Evolutionary conservation across 257 asterid genomes (phyloP).

Genomic region (Przewalskia tangutica): DNA sequence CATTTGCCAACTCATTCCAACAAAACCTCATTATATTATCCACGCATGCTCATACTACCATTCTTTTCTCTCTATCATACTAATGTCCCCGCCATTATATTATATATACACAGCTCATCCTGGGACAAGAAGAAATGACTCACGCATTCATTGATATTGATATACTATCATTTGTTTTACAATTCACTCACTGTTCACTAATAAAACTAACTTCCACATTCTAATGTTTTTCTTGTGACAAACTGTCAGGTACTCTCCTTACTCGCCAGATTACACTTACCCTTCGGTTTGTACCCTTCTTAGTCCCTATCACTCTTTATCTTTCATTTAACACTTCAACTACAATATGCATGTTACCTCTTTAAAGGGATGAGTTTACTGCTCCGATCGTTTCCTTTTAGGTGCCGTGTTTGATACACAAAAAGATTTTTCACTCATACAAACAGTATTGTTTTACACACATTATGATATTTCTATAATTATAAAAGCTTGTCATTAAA

Average conservation of each 20-base stretch:
- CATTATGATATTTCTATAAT: neutral
- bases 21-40: neutral
- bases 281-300: slow-evolving; percentile 65
- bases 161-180: neutral
- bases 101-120: neutral
- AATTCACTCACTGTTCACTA: neutral
- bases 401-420: neutral
- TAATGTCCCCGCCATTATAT: neutral
- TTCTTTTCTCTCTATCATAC: slow-evolving; percentile 11
- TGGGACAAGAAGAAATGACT: neutral
- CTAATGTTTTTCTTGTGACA: slow-evolving; percentile 3
- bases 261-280: slow-evolving; percentile 56
- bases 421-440: neutral
- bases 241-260: slow-evolving; percentile 74
- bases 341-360: neutral
- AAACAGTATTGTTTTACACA: neutral
- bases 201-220: neutral
- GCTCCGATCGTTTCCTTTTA: neutral
- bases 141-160: neutral
- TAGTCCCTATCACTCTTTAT: neutral
- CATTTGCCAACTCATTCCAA: slow-evolving; percentile 48
- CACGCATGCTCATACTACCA: slow-evolving; percentile 38
- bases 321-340: neutral
- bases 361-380: neutral
- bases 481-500: neutral